phyloP scores from a whole-genome alignment of 352 stramenopile genomes.

The Phytophthora citrophthora region DNA sequence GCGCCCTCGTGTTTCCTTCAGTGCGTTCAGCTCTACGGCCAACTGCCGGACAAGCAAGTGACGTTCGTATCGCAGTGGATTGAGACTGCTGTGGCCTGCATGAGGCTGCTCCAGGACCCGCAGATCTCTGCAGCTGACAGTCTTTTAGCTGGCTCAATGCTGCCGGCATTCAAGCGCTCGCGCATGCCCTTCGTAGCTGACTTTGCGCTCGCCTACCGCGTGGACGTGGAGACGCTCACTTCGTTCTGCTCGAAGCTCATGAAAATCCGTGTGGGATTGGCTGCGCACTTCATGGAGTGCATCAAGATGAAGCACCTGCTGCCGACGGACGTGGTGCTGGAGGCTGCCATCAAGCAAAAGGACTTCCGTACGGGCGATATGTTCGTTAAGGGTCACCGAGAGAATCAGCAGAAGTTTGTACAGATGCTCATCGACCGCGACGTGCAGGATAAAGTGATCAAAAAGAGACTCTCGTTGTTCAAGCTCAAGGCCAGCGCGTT shows the following conservation, averaged over 20 bases:
- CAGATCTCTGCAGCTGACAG: slow-evolving; percentile 40
- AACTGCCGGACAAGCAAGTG: slow-evolving; percentile 35
- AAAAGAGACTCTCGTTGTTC: slow-evolving; percentile 70
- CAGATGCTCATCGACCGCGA: slow-evolving; percentile 55
- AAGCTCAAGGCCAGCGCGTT: slow-evolving; percentile 60
- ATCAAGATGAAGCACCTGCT: slow-evolving; percentile 54
- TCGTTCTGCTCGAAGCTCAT: slow-evolving; percentile 42
- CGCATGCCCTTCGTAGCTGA: slow-evolving; percentile 43
- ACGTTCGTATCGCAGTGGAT: slow-evolving; percentile 25
- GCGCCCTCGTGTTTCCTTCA: slow-evolving; percentile 51
- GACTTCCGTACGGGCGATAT: slow-evolving; percentile 63
- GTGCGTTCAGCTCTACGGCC: slow-evolving; percentile 38
- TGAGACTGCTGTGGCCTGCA: slow-evolving; percentile 26
- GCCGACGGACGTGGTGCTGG: slow-evolving; percentile 44
- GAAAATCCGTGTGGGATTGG: slow-evolving; percentile 30
- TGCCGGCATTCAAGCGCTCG: slow-evolving; percentile 43
- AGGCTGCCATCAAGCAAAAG: slow-evolving; percentile 52
- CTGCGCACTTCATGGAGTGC: slow-evolving; percentile 55
- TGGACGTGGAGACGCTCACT: slow-evolving; percentile 34
- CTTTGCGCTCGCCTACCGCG: slow-evolving; percentile 52
- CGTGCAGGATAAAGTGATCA: slow-evolving; percentile 70
- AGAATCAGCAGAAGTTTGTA: slow-evolving; percentile 54
- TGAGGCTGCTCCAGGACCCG: slow-evolving; percentile 14
- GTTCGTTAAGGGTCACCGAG: slow-evolving; percentile 48
- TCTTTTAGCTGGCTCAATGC: slow-evolving; percentile 48